Base-by-base conservation (phyloP, 169 alveolate species). In the Cryptosporidium canis region DNA sequence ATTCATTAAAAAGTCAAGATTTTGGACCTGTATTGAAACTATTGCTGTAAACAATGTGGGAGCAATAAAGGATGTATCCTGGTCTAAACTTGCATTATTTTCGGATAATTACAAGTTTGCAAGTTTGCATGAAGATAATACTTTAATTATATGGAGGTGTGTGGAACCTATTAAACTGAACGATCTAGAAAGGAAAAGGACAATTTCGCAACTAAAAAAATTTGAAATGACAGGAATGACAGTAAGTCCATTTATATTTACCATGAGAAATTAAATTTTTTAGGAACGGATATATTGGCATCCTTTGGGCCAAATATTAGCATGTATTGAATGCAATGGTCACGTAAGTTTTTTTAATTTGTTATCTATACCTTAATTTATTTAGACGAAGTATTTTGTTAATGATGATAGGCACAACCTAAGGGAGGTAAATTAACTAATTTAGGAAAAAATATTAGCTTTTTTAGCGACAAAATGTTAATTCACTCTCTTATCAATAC, bases 1-100 rank as follows among this genome's bases (percentile, higher is more conserved):
- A 27, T 44, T 77, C 31, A 56, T 41, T 2, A 58, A 77, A 33
- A 63, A 58, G 24, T 55, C 70, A 8, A 55, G 24, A 37, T 56
- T 33, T 12, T 77, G 87, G 87, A 77, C 55, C 31, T 56, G 87
- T 14, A 24, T 77, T 35, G 87, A 77, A 58, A 77, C 87, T 2
- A 77, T 77, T 18, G 18, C 70, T 21, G 63, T 77, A 33, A 58
- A 77, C 39, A 41, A 58, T 9, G 56, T 47, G 5, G 87, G 64
- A 41, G 12, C 44, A 77, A 77, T 77, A 37, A 77, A 61, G 45
- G 72, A 77, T 24, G 61, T 77, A 58, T 53, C 77, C 27, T 77
- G 87, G 55, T 39, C 72, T 16, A 29, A n/a, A 55, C 33, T 27
- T 39, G 37, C 58, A 35, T 58, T 51, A 39, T 77, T 55, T 55